These are phyloP conservation scores for Patellaria atrata DNA, from an alignment of 495 filamentous ascomycete species.

Conservation along the genomic window DNA sequence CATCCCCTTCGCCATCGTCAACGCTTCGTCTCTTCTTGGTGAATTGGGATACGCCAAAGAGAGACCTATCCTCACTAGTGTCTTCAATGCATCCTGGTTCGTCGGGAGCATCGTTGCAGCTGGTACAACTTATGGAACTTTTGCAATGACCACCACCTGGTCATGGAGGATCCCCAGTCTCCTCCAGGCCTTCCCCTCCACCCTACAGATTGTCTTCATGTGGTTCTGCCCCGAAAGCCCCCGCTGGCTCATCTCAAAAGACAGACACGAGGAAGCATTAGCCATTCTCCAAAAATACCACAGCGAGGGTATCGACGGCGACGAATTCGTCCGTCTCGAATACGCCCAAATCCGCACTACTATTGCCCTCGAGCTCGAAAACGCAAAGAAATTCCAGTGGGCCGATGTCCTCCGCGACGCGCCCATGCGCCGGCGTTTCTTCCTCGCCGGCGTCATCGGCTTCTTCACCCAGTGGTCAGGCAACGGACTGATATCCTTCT, in stretches of 20 bases:
- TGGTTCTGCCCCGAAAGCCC: conserved; percentile 11
- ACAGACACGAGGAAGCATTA: conserved; percentile 13
- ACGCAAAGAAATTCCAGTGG: not conserved
- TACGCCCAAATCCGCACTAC: conserved; percentile 1
- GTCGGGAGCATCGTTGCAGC: not conserved
- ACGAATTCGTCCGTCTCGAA: conserved; percentile 1
- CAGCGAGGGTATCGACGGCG: not conserved
- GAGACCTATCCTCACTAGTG: not conserved
- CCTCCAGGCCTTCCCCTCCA: conserved; percentile 2
- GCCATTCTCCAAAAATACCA: conserved; percentile 5
- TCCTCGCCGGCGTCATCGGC: conserved; percentile 4
- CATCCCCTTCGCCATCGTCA: conserved; percentile 1
- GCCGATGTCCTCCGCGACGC: conserved; percentile 4
- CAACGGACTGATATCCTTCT: conserved; percentile 6
- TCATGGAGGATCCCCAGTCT: conserved; percentile 9
- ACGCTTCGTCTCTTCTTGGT: conserved; percentile 1
- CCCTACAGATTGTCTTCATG: conserved; percentile 6
- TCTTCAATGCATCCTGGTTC: conserved; percentile 2
- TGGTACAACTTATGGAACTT: conserved; percentile 1
- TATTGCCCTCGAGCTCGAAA: conserved; percentile 1
- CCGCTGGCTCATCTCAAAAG: conserved; percentile 12
- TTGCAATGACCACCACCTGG: conserved; percentile 1
- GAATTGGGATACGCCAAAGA: conserved; percentile 2
- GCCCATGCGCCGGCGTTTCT: conserved; percentile 7
- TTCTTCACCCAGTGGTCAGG: conserved; percentile 10